These are phyloP conservation scores for Penicillium freii DNA, from an alignment of 2,329 filamentous ascomycete genomes.

Conservation along the genomic window DNA sequence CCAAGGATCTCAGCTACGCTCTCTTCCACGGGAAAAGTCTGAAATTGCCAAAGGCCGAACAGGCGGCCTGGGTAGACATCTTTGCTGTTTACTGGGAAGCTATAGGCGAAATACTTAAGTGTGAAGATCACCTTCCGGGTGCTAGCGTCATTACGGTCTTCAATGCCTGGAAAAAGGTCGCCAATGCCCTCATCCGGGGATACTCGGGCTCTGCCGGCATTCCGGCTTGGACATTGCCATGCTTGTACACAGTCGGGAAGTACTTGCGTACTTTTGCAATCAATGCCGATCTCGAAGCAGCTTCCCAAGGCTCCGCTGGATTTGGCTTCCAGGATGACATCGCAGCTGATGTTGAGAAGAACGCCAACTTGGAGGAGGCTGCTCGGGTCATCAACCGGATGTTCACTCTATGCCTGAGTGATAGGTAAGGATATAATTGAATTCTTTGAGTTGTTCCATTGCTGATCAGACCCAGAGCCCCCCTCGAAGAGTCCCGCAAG, in stretches of 20 bases:
- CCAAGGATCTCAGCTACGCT: slow-evolving; percentile 67
- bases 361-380: slow-evolving; percentile 85
- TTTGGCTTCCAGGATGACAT: slow-evolving; percentile 75
- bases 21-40: slow-evolving; percentile 63
- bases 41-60: slow-evolving; percentile 64
- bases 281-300: slow-evolving; percentile 73
- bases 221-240: slow-evolving; percentile 88
- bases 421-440: slow-evolving; percentile 61
- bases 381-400: slow-evolving; percentile 88
- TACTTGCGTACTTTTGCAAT: slow-evolving; percentile 87
- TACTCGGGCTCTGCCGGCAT: slow-evolving; percentile 70
- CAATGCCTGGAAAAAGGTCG: slow-evolving; percentile 82
- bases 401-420: slow-evolving; percentile 84
- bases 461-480: slow-evolving; percentile 56
- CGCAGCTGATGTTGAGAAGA: slow-evolving; percentile 70
- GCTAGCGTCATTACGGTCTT: slow-evolving; percentile 82
- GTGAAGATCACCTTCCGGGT: slow-evolving; percentile 53
- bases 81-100: slow-evolving; percentile 83
- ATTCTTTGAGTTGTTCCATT: not conserved
- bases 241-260: slow-evolving; percentile 82
- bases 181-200: slow-evolving; percentile 72
- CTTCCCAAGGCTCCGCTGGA: slow-evolving; percentile 48
- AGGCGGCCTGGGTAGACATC: slow-evolving; percentile 81
- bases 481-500: slow-evolving; percentile 86
- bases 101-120: slow-evolving; percentile 67